These are phyloP conservation scores for Diplosphaera chodatii DNA, from an alignment of 139 green algal species.

Conservation along the genomic window DNA sequence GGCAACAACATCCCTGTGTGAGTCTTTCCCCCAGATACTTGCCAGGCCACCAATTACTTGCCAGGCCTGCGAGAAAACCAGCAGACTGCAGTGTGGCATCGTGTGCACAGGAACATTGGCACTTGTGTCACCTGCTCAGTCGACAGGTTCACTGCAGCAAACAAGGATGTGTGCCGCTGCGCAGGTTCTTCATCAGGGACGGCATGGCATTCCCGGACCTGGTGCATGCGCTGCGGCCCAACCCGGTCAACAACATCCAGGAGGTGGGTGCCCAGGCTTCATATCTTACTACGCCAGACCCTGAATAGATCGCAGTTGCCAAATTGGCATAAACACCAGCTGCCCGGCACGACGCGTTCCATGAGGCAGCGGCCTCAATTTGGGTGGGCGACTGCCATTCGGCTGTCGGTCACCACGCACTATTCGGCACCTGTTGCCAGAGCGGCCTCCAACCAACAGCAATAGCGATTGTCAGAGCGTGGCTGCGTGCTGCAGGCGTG, in stretches of 20 bases:
- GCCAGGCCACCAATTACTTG: no score
- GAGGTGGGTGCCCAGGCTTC: slow-evolving; percentile 3
- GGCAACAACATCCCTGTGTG: slow-evolving; percentile 35
- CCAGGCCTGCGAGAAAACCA: not conserved
- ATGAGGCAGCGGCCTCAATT: no score
- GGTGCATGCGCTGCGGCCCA: slow-evolving; percentile 52
- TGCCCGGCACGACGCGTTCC: no score
- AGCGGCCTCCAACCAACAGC: slow-evolving; percentile 8
- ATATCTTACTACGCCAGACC: no score
- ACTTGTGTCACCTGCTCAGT: not conserved
- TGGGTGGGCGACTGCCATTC: no score
- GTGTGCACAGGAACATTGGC: no score
- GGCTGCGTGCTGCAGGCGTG: slow-evolving; percentile 12
- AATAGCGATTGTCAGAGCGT: slow-evolving; percentile 8
- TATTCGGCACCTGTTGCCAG: no score
- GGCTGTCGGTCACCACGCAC: no score
- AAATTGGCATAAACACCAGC: no score
- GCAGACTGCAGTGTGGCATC: not conserved
- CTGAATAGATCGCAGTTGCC: no score
- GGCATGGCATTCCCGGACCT: slow-evolving; percentile 67
- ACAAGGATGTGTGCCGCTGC: not conserved
- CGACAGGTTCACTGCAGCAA: not conserved
- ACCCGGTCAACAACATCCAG: slow-evolving; percentile 50
- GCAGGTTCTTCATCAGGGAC: slow-evolving; percentile 67
- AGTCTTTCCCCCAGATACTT: not conserved